Evolutionary conservation across 768 basidiomycete species (phyloP).

Genomic region (Suillus ampliporus): DNA sequence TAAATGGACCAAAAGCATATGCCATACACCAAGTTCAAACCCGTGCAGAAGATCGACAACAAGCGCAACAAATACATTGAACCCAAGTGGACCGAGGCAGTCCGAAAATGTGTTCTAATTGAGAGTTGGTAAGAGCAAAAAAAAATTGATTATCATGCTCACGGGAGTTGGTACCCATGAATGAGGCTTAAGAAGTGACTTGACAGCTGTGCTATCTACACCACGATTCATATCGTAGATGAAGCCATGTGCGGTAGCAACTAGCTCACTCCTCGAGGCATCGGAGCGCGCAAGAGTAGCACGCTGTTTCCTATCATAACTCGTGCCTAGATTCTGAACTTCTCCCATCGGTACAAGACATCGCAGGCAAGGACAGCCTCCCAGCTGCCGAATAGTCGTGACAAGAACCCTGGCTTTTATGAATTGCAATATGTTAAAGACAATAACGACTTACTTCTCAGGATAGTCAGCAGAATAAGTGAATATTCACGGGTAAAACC

Average conservation of each 20-base stretch:
- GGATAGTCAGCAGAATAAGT: conserved; percentile 27
- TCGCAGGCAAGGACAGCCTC: too few relatives aligned
- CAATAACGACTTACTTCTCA: conserved; percentile 40
- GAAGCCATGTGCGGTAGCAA: conserved; percentile 34
- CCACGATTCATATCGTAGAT: conserved; percentile 32
- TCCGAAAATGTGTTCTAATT: conserved; percentile 44
- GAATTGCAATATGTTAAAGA: too few relatives aligned
- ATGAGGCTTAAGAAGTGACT: conserved; percentile 46
- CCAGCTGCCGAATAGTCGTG: too few relatives aligned
- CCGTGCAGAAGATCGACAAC: neutral
- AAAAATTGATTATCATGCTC: conserved; percentile 36
- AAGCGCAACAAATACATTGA: neutral
- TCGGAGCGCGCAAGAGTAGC: too few relatives aligned
- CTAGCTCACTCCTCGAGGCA: too few relatives aligned
- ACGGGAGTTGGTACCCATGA: conserved; percentile 41
- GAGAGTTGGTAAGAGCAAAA: conserved; percentile 40
- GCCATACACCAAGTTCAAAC: neutral
- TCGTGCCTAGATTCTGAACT: too few relatives aligned
- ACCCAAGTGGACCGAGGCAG: neutral
- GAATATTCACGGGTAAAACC: conserved; percentile 23
- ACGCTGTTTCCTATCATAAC: too few relatives aligned
- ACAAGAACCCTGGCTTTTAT: too few relatives aligned
- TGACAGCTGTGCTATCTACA: conserved; percentile 33
- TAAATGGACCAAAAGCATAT: conserved; percentile 35
- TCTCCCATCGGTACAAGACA: too few relatives aligned